These are phyloP conservation scores for Backusella circina DNA, from an alignment of 192 early-diverging fungal genomes.

Conservation along the genomic window DNA sequence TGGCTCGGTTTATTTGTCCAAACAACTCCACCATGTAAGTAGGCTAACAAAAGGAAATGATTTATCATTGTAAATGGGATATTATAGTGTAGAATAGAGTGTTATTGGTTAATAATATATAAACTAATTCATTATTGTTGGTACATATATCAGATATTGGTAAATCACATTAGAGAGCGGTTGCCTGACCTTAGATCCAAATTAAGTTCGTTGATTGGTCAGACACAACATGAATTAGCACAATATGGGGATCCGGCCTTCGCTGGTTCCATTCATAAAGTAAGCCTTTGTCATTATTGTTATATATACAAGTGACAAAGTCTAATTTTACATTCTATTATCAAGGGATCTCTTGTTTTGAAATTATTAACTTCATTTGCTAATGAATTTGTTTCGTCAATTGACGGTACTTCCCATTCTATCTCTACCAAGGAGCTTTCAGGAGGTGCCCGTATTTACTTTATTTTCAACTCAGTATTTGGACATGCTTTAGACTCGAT, in stretches of 20 bases:
- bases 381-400: slow-evolving; percentile 65
- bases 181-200: slow-evolving; percentile 69
- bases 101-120: not conserved
- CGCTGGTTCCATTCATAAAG: slow-evolving; percentile 40
- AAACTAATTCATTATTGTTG: not conserved
- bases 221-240: slow-evolving; percentile 66
- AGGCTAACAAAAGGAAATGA: not conserved
- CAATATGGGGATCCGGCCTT: slow-evolving; percentile 59
- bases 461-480: slow-evolving; percentile 76
- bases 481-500: slow-evolving; percentile 67
- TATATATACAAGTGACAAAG: not conserved
- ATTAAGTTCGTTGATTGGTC: slow-evolving; percentile 66
- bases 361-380: slow-evolving; percentile 70
- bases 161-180: slow-evolving; percentile 73
- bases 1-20: slow-evolving; percentile 66
- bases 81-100: not conserved
- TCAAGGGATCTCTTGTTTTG: slow-evolving; percentile 53
- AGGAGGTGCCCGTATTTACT: slow-evolving; percentile 76
- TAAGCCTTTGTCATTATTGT: not conserved
- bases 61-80: not conserved
- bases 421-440: slow-evolving; percentile 67
- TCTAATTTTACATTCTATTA: not conserved
- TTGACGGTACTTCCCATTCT: slow-evolving; percentile 64
- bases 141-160: slow-evolving; percentile 45
- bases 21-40: slow-evolving; percentile 58